Percentiles rank a stretch among this genome's conserved stretches.
phyloP scores from a whole-genome alignment of 2,329 filamentous ascomycete species.

The Aureobasidium sp. region DNA sequence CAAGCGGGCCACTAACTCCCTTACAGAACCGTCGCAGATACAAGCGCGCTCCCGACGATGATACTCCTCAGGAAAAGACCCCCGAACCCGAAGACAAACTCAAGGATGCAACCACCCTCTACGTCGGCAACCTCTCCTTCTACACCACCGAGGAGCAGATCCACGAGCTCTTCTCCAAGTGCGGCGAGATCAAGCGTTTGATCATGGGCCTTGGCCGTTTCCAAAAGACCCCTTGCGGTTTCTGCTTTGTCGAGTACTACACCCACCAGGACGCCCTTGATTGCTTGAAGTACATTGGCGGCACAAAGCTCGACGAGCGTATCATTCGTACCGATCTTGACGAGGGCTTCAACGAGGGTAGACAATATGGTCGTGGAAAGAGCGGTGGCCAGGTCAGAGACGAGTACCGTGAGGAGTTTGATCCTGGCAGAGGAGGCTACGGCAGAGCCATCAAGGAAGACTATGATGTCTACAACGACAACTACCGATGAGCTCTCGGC shows the following conservation, averaged over 20 bases:
- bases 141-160: constrained; percentile 99
- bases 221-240: constrained; percentile 95
- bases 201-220: constrained; percentile 97
- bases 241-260: constrained; percentile 99
- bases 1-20: constrained; percentile 7
- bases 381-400: constrained; percentile 94
- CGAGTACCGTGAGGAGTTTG: constrained; percentile 94
- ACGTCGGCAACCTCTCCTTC: constrained; percentile 95
- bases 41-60: constrained; percentile 46
- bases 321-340: constrained; percentile 94
- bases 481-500: neutral
- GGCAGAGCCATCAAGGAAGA: constrained; percentile 12
- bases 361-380: constrained; percentile 90
- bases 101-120: constrained; percentile 83
- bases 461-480: constrained; percentile 12
- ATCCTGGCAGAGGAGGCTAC: constrained; percentile 50
- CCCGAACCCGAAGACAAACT: constrained; percentile 67
- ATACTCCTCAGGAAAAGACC: constrained; percentile 31
- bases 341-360: constrained; percentile 89
- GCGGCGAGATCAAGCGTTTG: constrained; percentile 94
- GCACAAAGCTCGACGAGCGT: constrained; percentile 94
- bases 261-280: constrained; percentile 94
- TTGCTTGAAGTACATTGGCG: constrained; percentile 97
- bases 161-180: constrained; percentile 59
- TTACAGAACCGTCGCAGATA: constrained; percentile 61